Conservation (phyloP, 106 monocot species). For the Narthecium ossifragum region DNA sequence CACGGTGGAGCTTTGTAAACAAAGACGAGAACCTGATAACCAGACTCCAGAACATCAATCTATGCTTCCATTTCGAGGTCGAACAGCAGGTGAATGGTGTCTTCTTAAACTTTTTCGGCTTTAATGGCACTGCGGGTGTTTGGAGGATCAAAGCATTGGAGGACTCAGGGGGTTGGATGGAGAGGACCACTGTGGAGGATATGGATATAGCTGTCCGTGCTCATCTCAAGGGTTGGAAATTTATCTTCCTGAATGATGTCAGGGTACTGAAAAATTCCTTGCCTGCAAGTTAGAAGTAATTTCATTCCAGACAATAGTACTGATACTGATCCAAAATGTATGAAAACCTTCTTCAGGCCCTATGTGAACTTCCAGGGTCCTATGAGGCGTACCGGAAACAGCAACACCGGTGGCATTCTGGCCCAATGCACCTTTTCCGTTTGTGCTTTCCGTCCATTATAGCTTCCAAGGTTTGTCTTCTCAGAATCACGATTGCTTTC, state of each 20-base stretch:
- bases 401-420: slow-evolving; percentile 79
- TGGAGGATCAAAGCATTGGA: slow-evolving; percentile 44
- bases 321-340: too few species aligned
- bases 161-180: slow-evolving; percentile 38
- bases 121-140: slow-evolving; percentile 48
- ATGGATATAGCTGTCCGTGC: slow-evolving; percentile 24
- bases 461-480: slow-evolving; percentile 37
- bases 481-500: not conserved
- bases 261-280: slow-evolving; percentile 27
- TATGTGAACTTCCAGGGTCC: slow-evolving; percentile 68
- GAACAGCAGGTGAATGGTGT: slow-evolving; percentile 47
- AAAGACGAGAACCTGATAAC: slow-evolving; percentile 49
- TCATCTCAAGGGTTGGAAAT: slow-evolving; percentile 50
- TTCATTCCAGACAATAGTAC: too few species aligned
- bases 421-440: slow-evolving; percentile 74
- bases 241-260: slow-evolving; percentile 58
- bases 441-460: slow-evolving; percentile 55
- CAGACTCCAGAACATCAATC: slow-evolving; percentile 55
- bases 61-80: slow-evolving; percentile 58
- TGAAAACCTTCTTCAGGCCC: slow-evolving; percentile 32
- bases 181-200: slow-evolving; percentile 19
- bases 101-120: slow-evolving; percentile 48
- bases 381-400: slow-evolving; percentile 74
- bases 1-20: slow-evolving; percentile 55
- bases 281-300: too few species aligned